Conservation (phyloP, 2,329 filamentous ascomycete species). For the Pleochaeta shiraiana region DNA sequence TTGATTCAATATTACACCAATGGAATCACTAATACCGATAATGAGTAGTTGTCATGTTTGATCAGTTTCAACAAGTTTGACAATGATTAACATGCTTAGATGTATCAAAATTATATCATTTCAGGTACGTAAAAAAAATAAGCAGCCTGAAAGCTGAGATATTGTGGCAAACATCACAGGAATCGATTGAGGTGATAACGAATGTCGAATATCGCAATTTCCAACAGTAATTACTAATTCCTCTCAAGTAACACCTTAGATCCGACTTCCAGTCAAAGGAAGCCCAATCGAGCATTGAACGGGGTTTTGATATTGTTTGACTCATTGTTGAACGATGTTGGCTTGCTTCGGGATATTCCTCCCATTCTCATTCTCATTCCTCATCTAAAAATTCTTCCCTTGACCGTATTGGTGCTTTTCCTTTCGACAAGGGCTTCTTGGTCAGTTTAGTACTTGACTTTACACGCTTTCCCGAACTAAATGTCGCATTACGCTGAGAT, state of each 20-base stretch:
- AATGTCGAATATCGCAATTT: no score
- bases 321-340: background rate
- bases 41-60: no score
- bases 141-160: no score
- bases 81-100: background rate
- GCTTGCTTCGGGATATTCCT: background rate
- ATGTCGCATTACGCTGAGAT: background rate
- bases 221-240: slow-evolving; percentile 1
- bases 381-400: background rate
- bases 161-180: no score
- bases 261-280: slow-evolving; percentile 2
- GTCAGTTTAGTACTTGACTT: background rate
- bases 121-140: no score
- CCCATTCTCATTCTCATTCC: background rate
- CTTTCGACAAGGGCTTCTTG: background rate
- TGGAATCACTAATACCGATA: no score
- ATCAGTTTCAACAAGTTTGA: background rate
- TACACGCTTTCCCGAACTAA: background rate
- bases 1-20: no score
- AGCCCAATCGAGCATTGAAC: background rate
- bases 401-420: background rate
- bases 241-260: background rate
- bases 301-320: background rate
- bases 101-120: no score
- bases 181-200: no score